These are phyloP conservation scores for Fusarium sp. DNA, from an alignment of 2,329 filamentous ascomycete genomes.

Conservation along the genomic window DNA sequence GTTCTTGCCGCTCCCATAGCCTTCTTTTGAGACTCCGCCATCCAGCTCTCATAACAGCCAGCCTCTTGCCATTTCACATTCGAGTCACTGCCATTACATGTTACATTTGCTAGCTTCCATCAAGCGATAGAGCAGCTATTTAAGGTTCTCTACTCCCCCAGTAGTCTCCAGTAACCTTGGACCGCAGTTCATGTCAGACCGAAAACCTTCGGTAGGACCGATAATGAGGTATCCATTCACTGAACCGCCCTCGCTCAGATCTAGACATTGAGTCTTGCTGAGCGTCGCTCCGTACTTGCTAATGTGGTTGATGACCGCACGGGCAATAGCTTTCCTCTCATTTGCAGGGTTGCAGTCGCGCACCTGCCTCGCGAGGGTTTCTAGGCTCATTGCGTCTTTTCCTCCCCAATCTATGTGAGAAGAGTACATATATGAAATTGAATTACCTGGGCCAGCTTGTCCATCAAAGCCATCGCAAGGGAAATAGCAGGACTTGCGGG, in stretches of 20 bases:
- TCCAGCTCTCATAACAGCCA: neutral
- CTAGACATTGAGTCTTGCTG: neutral
- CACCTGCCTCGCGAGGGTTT: neutral
- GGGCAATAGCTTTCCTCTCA: neutral
- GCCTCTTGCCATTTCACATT: neutral
- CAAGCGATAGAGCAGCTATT: neutral
- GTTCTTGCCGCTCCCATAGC: neutral
- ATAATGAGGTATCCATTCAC: neutral
- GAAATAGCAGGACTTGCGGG: neutral
- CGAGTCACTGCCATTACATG: too few relatives aligned
- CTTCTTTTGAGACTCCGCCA: neutral
- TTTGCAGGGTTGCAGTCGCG: neutral
- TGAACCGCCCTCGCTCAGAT: neutral
- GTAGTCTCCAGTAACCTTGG: neutral
- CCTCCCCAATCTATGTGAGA: neutral
- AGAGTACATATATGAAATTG: neutral
- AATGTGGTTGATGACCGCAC: neutral
- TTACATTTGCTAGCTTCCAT: rapidly evolving
- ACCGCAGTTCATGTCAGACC: neutral
- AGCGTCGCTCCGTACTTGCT: neutral
- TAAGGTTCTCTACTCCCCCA: neutral
- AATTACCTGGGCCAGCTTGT: neutral
- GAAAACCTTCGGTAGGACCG: neutral
- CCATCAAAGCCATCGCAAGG: rapidly evolving
- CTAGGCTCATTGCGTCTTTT: neutral